Conservation (phyloP, 371 early-diverging fungal species). For the Mortierella sp. region DNA sequence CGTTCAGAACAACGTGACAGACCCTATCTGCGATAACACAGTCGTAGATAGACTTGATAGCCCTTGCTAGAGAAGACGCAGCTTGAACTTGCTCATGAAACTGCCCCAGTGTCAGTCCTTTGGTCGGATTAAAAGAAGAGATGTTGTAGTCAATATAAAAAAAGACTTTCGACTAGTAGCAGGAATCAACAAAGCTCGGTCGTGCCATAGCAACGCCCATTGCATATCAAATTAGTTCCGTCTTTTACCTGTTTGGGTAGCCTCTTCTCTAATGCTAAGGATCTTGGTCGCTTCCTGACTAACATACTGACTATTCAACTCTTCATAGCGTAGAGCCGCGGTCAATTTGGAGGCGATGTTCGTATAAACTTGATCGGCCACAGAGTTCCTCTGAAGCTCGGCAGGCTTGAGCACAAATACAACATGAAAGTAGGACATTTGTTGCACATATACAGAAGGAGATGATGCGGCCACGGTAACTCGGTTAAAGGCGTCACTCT, state of each 20-base stretch:
- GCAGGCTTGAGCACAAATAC: constrained; percentile 77
- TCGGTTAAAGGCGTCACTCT: constrained; percentile 12
- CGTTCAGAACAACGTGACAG: constrained; percentile 79
- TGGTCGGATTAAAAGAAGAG: background rate
- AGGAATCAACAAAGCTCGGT: background rate
- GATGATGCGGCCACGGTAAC: constrained; percentile 28
- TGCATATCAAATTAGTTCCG: background rate
- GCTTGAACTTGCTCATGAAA: constrained; percentile 49
- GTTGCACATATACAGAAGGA: constrained; percentile 46
- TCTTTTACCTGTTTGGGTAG: constrained; percentile 57
- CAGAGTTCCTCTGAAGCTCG: constrained; percentile 64
- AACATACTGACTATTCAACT: constrained; percentile 82
- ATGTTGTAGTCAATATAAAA: background rate
- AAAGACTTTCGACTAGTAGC: background rate
- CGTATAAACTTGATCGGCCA: constrained; percentile 76
- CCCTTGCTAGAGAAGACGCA: constrained; percentile 65
- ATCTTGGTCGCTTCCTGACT: constrained; percentile 81
- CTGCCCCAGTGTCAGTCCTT: constrained; percentile 33
- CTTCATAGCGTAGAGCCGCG: constrained; percentile 84
- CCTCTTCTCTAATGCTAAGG: constrained; percentile 67
- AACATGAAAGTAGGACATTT: constrained; percentile 85
- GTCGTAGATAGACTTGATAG: constrained; percentile 69
- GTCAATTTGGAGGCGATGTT: constrained; percentile 79
- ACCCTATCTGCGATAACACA: constrained; percentile 64
- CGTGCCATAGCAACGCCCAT: no score